phyloP scores from a whole-genome alignment of 2,329 filamentous ascomycete genomes.

The Botryotinia narcissicola region DNA sequence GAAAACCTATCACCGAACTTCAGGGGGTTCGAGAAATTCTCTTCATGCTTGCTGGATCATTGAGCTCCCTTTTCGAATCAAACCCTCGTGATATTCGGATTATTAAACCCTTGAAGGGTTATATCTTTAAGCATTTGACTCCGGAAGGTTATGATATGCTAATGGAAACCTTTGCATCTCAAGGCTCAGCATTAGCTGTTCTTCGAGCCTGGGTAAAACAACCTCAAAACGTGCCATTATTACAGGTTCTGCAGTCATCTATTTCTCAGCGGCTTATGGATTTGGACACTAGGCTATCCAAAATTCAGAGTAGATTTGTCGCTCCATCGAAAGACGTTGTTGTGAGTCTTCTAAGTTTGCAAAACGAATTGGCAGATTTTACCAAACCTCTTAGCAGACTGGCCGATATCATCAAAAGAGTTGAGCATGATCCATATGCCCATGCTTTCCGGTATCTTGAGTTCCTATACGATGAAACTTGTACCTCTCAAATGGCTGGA shows the following conservation, averaged over 20 bases:
- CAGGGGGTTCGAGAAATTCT: conserved; percentile 74
- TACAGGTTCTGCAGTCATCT: conserved; percentile 36
- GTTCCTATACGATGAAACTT: conserved; percentile 68
- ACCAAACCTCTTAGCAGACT: conserved; percentile 59
- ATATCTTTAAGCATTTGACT: conserved; percentile 41
- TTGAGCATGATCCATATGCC: conserved; percentile 45
- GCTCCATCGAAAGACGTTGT: conserved; percentile 51
- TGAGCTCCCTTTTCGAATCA: conserved; percentile 65
- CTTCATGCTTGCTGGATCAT: conserved; percentile 80
- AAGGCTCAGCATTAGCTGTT: conserved; percentile 47
- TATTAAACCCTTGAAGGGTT: conserved; percentile 35
- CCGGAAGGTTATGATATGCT: conserved; percentile 39
- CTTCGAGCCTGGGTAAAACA: conserved; percentile 49
- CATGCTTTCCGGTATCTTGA: conserved; percentile 72
- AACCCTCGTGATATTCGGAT: conserved; percentile 41
- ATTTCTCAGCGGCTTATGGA: conserved; percentile 46
- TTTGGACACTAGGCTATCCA: conserved; percentile 59
- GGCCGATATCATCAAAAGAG: conserved; percentile 57
- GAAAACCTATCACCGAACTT: conserved; percentile 51
- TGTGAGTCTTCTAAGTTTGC: conserved; percentile 65
- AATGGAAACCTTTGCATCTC: conserved; percentile 45
- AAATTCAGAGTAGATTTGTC: conserved; percentile 60
- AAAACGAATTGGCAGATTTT: conserved; percentile 53
- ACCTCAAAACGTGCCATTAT: conserved; percentile 33
- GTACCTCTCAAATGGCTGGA: conserved; percentile 66